phyloP scores from a whole-genome alignment of 805 yeast species.

The Schwanniomyces vanrijiae region DNA sequence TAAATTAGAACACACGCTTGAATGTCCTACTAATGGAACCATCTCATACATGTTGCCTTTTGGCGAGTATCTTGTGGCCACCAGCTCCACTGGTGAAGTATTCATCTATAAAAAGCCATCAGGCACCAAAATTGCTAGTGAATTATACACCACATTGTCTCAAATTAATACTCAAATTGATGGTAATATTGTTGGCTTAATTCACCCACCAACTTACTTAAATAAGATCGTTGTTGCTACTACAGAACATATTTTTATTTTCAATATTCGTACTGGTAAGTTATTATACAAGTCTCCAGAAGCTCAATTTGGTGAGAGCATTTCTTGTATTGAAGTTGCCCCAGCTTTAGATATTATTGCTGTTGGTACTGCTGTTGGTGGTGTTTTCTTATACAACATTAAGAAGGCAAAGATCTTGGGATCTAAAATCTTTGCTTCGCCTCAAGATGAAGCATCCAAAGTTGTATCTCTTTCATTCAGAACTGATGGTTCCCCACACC shows the following conservation, averaged over 20 bases:
- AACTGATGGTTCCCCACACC: constrained; percentile 84
- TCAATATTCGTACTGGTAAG: constrained; percentile 78
- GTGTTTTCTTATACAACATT: constrained; percentile 63
- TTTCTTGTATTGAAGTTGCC: constrained; percentile 74
- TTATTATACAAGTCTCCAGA: constrained; percentile 53
- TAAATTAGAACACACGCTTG: constrained; percentile 48
- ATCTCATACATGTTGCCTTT: constrained; percentile 59
- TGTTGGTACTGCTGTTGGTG: constrained; percentile 70
- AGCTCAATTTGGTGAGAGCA: constrained; percentile 46
- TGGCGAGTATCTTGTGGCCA: constrained; percentile 74
- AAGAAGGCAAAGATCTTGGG: constrained; percentile 58
- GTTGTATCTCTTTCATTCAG: constrained; percentile 76
- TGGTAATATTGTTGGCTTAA: constrained; percentile 66
- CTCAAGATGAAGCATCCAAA: constrained; percentile 36
- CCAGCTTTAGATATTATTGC: constrained; percentile 88
- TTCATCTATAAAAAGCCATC: constrained; percentile 54
- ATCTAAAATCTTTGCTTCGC: constrained; percentile 47
- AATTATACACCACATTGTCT: constrained; percentile 62
- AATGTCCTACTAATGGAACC: constrained; percentile 29
- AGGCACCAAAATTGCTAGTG: constrained; percentile 52
- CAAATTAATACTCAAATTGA: constrained; percentile 53
- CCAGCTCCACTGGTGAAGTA: constrained; percentile 41
- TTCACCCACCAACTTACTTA: constrained; percentile 89
- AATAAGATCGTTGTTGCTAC: constrained; percentile 90
- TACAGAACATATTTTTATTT: constrained; percentile 54